phyloP scores from a whole-genome alignment of 345 rosid species.

The Isatis tinctoria region DNA sequence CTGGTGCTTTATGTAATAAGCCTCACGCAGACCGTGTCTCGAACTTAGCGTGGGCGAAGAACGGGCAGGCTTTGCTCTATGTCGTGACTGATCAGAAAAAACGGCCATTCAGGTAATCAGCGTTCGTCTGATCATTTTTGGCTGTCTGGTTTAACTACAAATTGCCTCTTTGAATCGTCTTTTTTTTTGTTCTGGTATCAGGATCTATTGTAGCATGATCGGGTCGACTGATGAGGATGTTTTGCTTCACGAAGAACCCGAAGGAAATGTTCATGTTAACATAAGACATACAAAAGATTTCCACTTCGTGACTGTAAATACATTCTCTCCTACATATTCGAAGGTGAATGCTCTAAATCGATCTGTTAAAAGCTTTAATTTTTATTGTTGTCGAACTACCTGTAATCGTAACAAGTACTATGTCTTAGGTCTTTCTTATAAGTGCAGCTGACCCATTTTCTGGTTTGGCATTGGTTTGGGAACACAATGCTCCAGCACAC shows the following conservation, averaged over 20 bases:
- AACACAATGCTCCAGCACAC: slow-evolving; percentile 74
- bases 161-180: slow-evolving; percentile 3
- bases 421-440: slow-evolving; percentile 88
- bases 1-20: slow-evolving; percentile 88
- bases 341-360: slow-evolving; percentile 50
- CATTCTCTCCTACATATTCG: slow-evolving; percentile 65
- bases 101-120: slow-evolving; percentile 80
- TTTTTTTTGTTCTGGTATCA: slow-evolving; percentile 14
- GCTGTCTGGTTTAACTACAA: neutral
- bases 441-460: slow-evolving; percentile 89
- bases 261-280: slow-evolving; percentile 62
- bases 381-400: neutral
- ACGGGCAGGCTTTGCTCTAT: slow-evolving; percentile 81
- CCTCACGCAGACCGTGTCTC: slow-evolving; percentile 88
- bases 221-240: slow-evolving; percentile 92
- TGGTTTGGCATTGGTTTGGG: slow-evolving; percentile 76
- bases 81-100: slow-evolving; percentile 78
- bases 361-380: neutral
- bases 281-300: slow-evolving; percentile 84
- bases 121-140: slow-evolving; percentile 30
- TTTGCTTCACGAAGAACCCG: slow-evolving; percentile 70
- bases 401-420: slow-evolving; percentile 30
- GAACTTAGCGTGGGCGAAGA: slow-evolving; percentile 84
- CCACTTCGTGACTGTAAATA: slow-evolving; percentile 60
- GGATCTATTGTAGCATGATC: slow-evolving; percentile 77